phyloP scores from a whole-genome alignment of 2,329 filamentous ascomycete genomes.

The Colletotrichum sp. region DNA sequence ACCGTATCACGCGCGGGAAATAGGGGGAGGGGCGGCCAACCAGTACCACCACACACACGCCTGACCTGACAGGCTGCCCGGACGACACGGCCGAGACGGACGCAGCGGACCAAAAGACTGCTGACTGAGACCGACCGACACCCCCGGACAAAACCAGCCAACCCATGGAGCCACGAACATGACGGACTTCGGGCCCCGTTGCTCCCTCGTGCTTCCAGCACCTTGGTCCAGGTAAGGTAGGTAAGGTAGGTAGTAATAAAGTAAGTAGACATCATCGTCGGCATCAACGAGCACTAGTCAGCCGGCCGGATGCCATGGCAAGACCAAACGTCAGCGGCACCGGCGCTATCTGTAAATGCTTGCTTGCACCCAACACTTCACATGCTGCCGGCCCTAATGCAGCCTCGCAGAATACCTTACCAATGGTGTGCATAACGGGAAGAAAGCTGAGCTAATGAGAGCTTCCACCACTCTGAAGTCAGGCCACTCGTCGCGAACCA shows the following conservation, averaged over 20 bases:
- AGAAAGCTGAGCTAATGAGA: neutral
- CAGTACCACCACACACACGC: neutral
- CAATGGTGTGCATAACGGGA: conserved; percentile 5
- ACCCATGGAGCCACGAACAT: neutral
- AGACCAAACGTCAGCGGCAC: neutral
- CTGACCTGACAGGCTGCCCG: neutral
- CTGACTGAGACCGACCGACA: conserved; percentile 3
- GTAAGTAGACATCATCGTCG: neutral
- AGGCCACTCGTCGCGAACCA: neutral
- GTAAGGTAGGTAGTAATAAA: neutral
- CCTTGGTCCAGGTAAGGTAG: neutral
- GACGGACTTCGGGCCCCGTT: neutral
- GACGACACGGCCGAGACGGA: conserved; percentile 10
- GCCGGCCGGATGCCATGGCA: neutral
- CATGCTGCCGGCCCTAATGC: neutral
- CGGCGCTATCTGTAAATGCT: neutral
- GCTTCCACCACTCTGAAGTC: neutral
- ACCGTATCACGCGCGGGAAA: neutral
- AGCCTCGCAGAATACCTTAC: neutral
- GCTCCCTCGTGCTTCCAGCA: neutral
- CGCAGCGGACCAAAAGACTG: neutral
- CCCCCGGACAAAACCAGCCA: neutral
- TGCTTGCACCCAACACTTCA: neutral
- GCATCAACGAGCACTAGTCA: neutral
- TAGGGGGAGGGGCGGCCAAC: neutral